Evolutionary conservation across 108 stramenopile species (phyloP).

Genomic region (Pseudonitzschia multiseries): DNA sequence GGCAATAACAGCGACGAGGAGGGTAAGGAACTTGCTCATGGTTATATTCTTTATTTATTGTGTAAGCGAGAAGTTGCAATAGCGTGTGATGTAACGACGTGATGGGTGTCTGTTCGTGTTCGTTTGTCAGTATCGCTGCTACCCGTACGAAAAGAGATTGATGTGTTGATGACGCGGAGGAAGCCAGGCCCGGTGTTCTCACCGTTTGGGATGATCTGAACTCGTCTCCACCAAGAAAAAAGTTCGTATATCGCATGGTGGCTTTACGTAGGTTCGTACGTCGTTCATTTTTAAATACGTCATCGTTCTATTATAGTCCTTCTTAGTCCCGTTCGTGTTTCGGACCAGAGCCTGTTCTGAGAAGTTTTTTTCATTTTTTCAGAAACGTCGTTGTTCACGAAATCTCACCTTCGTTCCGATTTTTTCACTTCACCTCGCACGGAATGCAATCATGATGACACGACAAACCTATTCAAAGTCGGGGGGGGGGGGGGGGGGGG

Average conservation of each 20-base stretch:
- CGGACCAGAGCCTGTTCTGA: background rate
- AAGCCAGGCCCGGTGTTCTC: background rate
- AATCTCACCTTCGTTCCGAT: too few relatives aligned
- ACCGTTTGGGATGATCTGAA: conserved; percentile 1
- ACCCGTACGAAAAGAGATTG: background rate
- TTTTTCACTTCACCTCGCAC: too few relatives aligned
- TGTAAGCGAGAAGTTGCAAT: background rate
- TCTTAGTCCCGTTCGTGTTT: background rate
- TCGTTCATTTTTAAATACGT: background rate
- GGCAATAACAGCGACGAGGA: conserved; percentile 57
- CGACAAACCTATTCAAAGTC: too few relatives aligned
- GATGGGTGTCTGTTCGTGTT: background rate
- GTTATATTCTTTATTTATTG: conserved; percentile 17
- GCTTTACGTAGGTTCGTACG: background rate
- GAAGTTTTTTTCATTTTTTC: too few relatives aligned
- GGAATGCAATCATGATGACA: too few relatives aligned
- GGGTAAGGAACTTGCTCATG: conserved; percentile 54
- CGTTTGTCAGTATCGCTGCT: background rate
- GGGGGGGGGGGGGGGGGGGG: too few relatives aligned
- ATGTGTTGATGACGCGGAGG: conserved; percentile 16
- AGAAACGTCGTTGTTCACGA: too few relatives aligned
- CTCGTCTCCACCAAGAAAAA: conserved; percentile 10
- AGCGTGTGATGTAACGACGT: background rate
- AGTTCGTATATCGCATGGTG: background rate
- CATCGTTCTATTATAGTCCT: conserved; percentile 2